Percentiles rank a stretch among this genome's conserved stretches.
Evolutionary conservation across 106 monocot species (phyloP).

Genomic region (Dendrobium chrysotoxum): DNA sequence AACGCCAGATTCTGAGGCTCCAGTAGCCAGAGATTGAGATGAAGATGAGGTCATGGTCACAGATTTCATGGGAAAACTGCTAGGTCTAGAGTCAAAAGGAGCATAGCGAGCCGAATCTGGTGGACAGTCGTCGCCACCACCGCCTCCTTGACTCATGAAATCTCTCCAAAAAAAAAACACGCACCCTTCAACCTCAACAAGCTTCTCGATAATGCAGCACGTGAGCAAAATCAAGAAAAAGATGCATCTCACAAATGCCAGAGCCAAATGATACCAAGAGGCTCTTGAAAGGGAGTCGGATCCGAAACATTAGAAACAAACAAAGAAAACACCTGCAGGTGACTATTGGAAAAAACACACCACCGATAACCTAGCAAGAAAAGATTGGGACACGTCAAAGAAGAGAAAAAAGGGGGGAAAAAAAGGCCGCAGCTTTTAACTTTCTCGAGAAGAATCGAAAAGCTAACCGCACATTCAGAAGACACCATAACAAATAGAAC

Average conservation of each 20-base stretch:
- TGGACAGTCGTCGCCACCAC: slow-evolving; percentile 4
- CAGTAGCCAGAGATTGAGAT: background rate
- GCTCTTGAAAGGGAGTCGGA: background rate
- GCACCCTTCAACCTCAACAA: background rate
- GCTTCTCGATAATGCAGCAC: background rate
- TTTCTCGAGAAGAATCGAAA: slow-evolving; percentile 4
- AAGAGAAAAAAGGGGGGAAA: background rate
- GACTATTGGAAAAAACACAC: background rate
- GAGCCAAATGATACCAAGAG: background rate
- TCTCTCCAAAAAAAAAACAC: background rate
- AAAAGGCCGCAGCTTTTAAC: background rate
- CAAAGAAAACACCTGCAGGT: background rate
- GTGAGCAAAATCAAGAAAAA: background rate
- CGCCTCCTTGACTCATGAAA: slow-evolving; percentile 2
- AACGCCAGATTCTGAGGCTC: background rate
- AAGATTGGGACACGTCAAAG: background rate
- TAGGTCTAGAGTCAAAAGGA: background rate
- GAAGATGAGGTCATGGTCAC: slow-evolving; percentile 10
- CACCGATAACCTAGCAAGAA: background rate
- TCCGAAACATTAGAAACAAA: background rate
- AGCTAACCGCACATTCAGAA: background rate
- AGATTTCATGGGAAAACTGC: slow-evolving; percentile 6
- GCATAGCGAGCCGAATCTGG: slow-evolving; percentile 3
- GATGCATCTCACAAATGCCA: slow-evolving; percentile 4
- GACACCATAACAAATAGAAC: background rate